These are phyloP conservation scores for Colletotrichum lupini DNA, from an alignment of 2,329 filamentous ascomycete species.

Conservation along the genomic window DNA sequence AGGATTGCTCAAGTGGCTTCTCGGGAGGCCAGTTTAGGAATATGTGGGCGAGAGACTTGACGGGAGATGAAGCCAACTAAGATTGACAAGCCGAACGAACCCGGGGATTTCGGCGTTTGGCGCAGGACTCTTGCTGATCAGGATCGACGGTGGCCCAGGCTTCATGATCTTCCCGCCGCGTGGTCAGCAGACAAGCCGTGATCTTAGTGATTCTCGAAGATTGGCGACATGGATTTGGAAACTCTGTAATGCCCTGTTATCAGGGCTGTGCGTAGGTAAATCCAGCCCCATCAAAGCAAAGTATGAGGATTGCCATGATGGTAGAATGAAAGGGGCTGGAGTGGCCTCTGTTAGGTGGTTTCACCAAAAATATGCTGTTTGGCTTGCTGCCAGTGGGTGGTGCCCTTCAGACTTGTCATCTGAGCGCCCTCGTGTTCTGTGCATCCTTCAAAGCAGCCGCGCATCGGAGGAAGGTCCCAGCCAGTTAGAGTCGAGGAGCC, in stretches of 20 bases:
- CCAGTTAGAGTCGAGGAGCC: neutral
- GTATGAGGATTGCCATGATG: neutral
- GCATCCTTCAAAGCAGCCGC: neutral
- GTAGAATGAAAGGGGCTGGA: slow-evolving; percentile 19
- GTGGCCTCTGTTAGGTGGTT: slow-evolving; percentile 19
- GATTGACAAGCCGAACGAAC: slow-evolving; percentile 18
- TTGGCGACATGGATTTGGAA: slow-evolving; percentile 6
- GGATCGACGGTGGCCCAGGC: slow-evolving; percentile 19
- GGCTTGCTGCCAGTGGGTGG: slow-evolving; percentile 1
- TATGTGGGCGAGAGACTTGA: neutral
- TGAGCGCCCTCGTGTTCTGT: slow-evolving; percentile 19
- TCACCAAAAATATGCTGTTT: slow-evolving; percentile 24
- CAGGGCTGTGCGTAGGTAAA: slow-evolving; percentile 6
- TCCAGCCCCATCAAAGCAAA: neutral
- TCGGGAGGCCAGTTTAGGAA: neutral
- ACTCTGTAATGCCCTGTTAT: neutral
- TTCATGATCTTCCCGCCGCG: slow-evolving; percentile 17
- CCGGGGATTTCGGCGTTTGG: slow-evolving; percentile 10
- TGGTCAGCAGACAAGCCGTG: slow-evolving; percentile 13
- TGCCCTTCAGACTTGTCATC: slow-evolving; percentile 21
- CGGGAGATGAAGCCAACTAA: slow-evolving; percentile 6
- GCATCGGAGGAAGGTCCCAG: slow-evolving; percentile 3
- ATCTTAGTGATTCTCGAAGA: neutral
- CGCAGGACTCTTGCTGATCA: neutral
- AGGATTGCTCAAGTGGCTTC: neutral